Evolutionary conservation across 805 yeast species (phyloP).

Genomic region (Candida jianshihensis): DNA sequence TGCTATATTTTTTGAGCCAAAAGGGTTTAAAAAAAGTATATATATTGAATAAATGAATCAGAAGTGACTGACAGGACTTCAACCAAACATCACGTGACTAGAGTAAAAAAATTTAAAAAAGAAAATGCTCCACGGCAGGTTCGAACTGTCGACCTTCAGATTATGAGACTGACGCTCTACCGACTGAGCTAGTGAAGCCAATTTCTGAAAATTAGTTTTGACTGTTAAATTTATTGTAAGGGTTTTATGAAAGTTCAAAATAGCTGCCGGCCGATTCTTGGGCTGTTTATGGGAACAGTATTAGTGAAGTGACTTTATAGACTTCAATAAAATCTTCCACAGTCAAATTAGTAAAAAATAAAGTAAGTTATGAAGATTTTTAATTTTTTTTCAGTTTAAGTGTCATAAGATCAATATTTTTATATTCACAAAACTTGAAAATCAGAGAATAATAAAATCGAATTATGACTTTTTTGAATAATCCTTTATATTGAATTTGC

Average conservation of each 20-base stretch:
- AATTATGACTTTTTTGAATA: too few relatives aligned
- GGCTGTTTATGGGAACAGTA: too few relatives aligned
- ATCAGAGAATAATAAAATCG: too few relatives aligned
- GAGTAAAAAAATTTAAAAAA: slow-evolving; percentile 10
- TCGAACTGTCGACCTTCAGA: slow-evolving; percentile 52
- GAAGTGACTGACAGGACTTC: background rate
- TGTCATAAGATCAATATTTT: too few relatives aligned
- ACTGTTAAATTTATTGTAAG: background rate
- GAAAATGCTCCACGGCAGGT: slow-evolving; percentile 42
- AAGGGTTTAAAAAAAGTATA: background rate
- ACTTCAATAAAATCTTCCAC: too few relatives aligned
- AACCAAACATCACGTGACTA: too few relatives aligned
- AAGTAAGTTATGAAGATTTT: too few relatives aligned
- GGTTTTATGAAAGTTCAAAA: background rate
- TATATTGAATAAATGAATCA: background rate
- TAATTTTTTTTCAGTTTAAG: too few relatives aligned
- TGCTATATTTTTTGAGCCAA: background rate
- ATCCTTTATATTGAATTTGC: too few relatives aligned
- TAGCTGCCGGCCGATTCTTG: background rate
- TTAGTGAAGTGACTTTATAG: too few relatives aligned
- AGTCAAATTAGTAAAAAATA: too few relatives aligned
- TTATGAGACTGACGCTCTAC: slow-evolving; percentile 54
- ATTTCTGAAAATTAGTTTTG: background rate
- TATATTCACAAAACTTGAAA: too few relatives aligned
- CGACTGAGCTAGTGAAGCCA: slow-evolving; percentile 49